These are phyloP conservation scores for Aspergillus texensis DNA, from an alignment of 2,329 filamentous ascomycete genomes.

Conservation along the genomic window DNA sequence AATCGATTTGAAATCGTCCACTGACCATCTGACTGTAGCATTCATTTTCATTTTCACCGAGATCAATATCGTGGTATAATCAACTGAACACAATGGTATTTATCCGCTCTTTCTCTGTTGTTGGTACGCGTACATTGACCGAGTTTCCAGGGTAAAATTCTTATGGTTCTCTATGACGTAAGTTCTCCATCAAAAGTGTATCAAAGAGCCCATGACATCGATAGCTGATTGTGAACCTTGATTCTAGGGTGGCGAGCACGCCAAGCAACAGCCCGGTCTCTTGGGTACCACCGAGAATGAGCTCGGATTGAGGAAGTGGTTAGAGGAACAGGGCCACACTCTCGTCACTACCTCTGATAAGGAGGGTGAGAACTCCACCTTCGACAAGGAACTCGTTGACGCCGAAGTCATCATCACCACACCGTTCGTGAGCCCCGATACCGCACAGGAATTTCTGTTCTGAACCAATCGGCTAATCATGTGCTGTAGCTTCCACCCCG, in stretches of 20 bases:
- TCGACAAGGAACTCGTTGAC: slow-evolving; percentile 94
- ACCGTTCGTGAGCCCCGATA: slow-evolving; percentile 61
- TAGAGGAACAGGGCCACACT: slow-evolving; percentile 95
- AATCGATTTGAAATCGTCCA: slow-evolving; percentile 1
- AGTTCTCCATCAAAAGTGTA: slow-evolving; percentile 36
- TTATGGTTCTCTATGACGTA: slow-evolving; percentile 91
- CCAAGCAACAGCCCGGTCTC: slow-evolving; percentile 82
- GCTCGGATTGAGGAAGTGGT: slow-evolving; percentile 94
- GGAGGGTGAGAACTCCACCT: slow-evolving; percentile 88
- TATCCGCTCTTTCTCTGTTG: slow-evolving; percentile 59
- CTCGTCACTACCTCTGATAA: slow-evolving; percentile 97
- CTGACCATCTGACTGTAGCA: neutral
- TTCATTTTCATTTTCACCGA: neutral
- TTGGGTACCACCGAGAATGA: slow-evolving; percentile 98
- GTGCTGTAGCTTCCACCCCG: slow-evolving; percentile 83
- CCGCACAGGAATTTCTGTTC: neutral
- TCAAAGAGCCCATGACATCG: neutral
- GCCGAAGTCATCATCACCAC: slow-evolving; percentile 99
- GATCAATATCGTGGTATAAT: neutral
- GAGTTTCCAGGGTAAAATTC: slow-evolving; percentile 86
- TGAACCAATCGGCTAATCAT: slow-evolving; percentile 11
- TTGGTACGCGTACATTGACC: slow-evolving; percentile 64
- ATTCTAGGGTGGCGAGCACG: slow-evolving; percentile 74
- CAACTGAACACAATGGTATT: slow-evolving; percentile 54
- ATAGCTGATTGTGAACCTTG: slow-evolving; percentile 9